Evolutionary conservation across 257 asterid genomes (phyloP), one percentile per base, ranked within the genome.

Genomic region (Scutellaria barbata): DNA sequence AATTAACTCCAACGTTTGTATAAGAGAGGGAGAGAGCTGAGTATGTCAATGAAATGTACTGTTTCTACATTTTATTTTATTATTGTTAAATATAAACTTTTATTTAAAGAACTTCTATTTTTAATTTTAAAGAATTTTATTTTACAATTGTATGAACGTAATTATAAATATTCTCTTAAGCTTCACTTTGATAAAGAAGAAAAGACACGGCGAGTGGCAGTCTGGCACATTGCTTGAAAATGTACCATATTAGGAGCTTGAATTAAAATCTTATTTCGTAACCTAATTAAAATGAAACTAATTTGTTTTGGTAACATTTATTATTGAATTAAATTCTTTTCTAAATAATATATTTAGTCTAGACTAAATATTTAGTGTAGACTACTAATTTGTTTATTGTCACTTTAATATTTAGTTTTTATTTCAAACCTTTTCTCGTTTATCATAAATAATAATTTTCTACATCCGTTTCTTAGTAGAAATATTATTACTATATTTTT

Each of bases 171-270:
- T 53, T 11, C 8, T 53, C 7, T 53, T 25, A 56, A 7, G 42
- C 42, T 30, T 56, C 43, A 56, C 0, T 10, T 53, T n/a, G n/a
- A n/a, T n/a, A n/a, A n/a, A n/a, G 13, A 53, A 0, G 18, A 53
- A 20, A 57, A 11, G 12, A 6, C 30, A 40, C 14, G 42, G 43
- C 42, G 3, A 25, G 30, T 30, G 63, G 42, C 30, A 6, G n/a
- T n/a, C n/a, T n/a, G n/a, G n/a, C 30, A 35, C n/a, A n/a, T 35
- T 59, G 66, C 47, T 59, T 35, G 48, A 37, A 35, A 59, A 17
- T 8, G n/a, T n/a, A n/a, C n/a, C n/a, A n/a, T n/a, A n/a, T n/a
- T n/a, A n/a, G n/a, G n/a, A n/a, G n/a, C n/a, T n/a, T n/a, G n/a
- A n/a, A n/a, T n/a, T n/a, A n/a, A n/a, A n/a, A n/a, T n/a, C n/a